Evolutionary conservation across 805 yeast genomes (phyloP), one percentile per base, ranked within the genome.

Genomic region (Teunomyces pallodes): DNA sequence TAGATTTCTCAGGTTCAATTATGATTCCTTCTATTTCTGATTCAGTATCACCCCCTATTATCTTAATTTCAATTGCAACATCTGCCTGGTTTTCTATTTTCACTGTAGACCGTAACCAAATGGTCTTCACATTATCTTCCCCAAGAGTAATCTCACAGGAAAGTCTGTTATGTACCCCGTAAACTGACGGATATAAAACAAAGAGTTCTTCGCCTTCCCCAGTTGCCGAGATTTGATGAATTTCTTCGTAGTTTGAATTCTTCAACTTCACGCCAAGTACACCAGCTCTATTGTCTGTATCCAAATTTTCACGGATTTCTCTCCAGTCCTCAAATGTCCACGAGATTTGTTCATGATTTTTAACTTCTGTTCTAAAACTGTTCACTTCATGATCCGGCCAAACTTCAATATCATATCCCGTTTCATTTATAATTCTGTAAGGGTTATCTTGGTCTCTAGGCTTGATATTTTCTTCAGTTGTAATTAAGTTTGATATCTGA

Each of bases 311-410:
- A 65, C 99, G 83, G 20, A 90, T 79, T 28, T 77, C 76, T 52
- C 88, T 76, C 97, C 98, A 94, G 61, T 92, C 97, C 58, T 91
- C 96, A 70, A 95, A 95, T 36, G 90, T 83, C 97, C 98, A 94
- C 0, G 88, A 86, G 4, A 80, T 62, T 3, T 66, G 64, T 4
- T 79, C 81, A 1, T 79, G 79, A 45, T 82, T 74, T 35, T 70
- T 64, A 12, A 87, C 60, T 0, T 57, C 33, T 0, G 76, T 71
- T 47, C 64, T 54, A 29, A 58, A 49, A 24, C 60, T 33, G 9
- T 41, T 45, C 1, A 43, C 46, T 20, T 46, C 53, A 8, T 67
- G 74, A 43, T 86, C 88, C n/a, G 83, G 77, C 97, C 97, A 91
- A 0, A 94, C 80, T 43, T 83, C 81, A n/a, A 92, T 49, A 47